Conservation (phyloP, 805 yeast genomes). For the Candida nanaspora region DNA sequence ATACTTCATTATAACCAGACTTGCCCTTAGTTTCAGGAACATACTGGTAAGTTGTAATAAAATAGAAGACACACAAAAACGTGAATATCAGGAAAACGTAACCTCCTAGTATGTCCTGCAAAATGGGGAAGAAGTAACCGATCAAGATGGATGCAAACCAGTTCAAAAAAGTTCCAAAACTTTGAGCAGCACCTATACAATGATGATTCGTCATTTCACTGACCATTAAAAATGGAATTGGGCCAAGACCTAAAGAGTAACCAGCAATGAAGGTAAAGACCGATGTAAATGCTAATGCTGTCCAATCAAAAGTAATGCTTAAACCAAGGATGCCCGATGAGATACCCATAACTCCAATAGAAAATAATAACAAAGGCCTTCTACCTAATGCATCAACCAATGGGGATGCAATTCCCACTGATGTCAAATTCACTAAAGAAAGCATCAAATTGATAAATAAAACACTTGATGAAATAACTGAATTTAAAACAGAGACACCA, state of each 20-base stretch:
- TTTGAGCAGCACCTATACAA: slow-evolving; percentile 75
- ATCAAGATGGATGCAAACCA: slow-evolving; percentile 78
- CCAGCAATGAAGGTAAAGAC: slow-evolving; percentile 6
- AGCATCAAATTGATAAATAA: slow-evolving; percentile 6
- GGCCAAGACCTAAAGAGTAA: slow-evolving; percentile 59
- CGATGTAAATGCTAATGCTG: background rate
- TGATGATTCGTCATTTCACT: slow-evolving; percentile 69
- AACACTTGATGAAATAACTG: slow-evolving; percentile 31
- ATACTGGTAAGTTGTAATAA: slow-evolving; percentile 31
- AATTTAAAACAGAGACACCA: slow-evolving; percentile 32
- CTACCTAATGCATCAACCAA: slow-evolving; percentile 29
- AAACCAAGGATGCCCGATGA: slow-evolving; percentile 2
- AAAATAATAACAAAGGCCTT: slow-evolving; percentile 33
- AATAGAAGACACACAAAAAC: slow-evolving; percentile 38
- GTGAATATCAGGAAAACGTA: slow-evolving; percentile 65
- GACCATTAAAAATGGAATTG: slow-evolving; percentile 77
- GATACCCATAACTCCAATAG: slow-evolving; percentile 24
- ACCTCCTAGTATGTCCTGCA: slow-evolving; percentile 57
- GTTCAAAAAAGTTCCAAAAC: slow-evolving; percentile 76
- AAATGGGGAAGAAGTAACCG: slow-evolving; percentile 66
- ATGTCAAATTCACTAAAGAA: slow-evolving; percentile 2
- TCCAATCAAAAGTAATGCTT: background rate
- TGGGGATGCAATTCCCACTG: slow-evolving; percentile 10
- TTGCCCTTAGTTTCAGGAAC: slow-evolving; percentile 68
- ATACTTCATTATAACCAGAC: slow-evolving; percentile 47